phyloP scores from a whole-genome alignment of 192 early-diverging fungal species.

The Bifiguratus adelaidae region DNA sequence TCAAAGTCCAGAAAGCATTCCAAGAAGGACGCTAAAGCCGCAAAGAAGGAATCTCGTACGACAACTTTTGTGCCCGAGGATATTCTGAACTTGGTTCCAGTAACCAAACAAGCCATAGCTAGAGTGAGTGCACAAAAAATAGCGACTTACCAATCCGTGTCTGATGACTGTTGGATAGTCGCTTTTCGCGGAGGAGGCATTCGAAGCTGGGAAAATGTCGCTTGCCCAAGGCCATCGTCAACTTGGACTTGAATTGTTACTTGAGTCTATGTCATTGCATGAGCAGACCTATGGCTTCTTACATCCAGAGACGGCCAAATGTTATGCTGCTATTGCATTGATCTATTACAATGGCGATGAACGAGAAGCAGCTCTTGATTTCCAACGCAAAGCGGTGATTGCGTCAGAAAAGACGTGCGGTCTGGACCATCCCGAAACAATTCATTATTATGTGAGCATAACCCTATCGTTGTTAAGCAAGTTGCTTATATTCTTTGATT shows the following conservation, averaged over 20 bases:
- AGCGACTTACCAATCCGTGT: background rate
- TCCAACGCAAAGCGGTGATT: conserved; percentile 73
- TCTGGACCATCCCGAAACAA: conserved; percentile 75
- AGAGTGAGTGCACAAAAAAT: conserved; percentile 9
- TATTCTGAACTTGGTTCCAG: conserved; percentile 60
- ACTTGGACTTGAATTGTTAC: conserved; percentile 69
- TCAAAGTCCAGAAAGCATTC: conserved; percentile 14
- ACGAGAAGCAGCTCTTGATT: conserved; percentile 49
- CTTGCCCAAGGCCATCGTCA: conserved; percentile 71
- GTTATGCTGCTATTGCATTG: conserved; percentile 76
- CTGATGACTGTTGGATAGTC: conserved; percentile 17
- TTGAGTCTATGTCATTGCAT: conserved; percentile 75
- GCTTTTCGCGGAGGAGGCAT: conserved; percentile 80
- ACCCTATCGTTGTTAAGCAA: background rate
- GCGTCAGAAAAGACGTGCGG: conserved; percentile 78
- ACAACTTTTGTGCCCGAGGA: conserved; percentile 53
- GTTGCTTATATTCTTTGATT: conserved; percentile 3
- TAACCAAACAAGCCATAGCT: conserved; percentile 59
- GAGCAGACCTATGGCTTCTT: conserved; percentile 92
- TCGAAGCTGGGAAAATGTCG: conserved; percentile 73
- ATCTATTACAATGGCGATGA: conserved; percentile 64
- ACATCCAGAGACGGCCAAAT: conserved; percentile 81
- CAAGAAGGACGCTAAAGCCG: conserved; percentile 13
- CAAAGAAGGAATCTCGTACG: conserved; percentile 32
- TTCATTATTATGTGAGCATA: conserved; percentile 72